Conservation (phyloP, 805 yeast species). For the Cyberlindnera suaveolens region DNA sequence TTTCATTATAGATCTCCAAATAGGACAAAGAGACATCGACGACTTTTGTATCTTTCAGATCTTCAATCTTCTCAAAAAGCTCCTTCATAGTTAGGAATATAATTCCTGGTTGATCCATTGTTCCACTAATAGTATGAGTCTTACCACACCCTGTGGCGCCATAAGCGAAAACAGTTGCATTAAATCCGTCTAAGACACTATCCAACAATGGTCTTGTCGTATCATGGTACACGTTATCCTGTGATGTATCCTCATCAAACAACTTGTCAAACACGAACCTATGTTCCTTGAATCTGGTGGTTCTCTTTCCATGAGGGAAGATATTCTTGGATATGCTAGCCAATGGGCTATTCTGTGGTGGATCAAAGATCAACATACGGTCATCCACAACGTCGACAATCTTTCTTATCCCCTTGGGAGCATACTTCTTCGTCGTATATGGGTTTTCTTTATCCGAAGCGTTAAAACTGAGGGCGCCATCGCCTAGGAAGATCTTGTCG, state of each 20-base stretch:
- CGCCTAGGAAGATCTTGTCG: conserved; percentile 41
- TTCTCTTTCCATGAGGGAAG: conserved; percentile 32
- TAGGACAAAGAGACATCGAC: conserved; percentile 65
- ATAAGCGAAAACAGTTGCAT: conserved; percentile 90
- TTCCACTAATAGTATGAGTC: conserved; percentile 84
- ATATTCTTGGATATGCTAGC: conserved; percentile 26
- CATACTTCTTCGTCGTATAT: conserved; percentile 13
- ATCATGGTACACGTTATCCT: conserved; percentile 55
- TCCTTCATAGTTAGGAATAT: conserved; percentile 75
- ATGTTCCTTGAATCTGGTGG: conserved; percentile 58
- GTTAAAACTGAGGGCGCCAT: conserved; percentile 40
- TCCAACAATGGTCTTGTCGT: conserved; percentile 73
- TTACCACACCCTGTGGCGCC: conserved; percentile 99
- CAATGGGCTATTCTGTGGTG: conserved; percentile 62
- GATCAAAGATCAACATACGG: conserved; percentile 81
- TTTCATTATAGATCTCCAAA: conserved; percentile 87
- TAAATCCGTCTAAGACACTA: conserved; percentile 74
- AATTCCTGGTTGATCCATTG: conserved; percentile 67
- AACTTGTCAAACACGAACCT: conserved; percentile 76
- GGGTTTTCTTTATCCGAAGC: conserved; percentile 14
- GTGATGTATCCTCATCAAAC: conserved; percentile 61
- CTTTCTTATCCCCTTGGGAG: conserved; percentile 54
- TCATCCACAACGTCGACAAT: conserved; percentile 79
- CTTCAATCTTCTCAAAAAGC: conserved; percentile 56
- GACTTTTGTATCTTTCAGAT: conserved; percentile 43